Evolutionary conservation across 2,329 filamentous ascomycete genomes (phyloP).

Genomic region (Fusarium denticulatum): DNA sequence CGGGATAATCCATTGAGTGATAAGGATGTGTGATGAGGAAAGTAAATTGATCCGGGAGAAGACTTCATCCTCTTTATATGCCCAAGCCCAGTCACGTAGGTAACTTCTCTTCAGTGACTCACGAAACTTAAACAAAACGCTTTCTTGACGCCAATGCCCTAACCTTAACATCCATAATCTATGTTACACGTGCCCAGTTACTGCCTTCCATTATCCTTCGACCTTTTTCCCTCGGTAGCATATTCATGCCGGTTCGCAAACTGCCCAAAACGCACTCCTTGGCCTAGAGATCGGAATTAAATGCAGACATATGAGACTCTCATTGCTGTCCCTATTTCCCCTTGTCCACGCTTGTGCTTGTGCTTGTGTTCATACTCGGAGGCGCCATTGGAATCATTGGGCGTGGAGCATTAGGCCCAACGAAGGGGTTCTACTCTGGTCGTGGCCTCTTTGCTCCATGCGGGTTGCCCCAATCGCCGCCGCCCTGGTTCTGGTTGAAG

Average conservation of each 20-base stretch:
- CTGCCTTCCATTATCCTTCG: slow-evolving; percentile 15
- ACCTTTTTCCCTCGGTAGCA: background rate
- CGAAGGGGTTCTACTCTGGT: slow-evolving; percentile 64
- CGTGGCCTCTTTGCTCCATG: slow-evolving; percentile 83
- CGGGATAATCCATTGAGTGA: background rate
- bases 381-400: background rate
- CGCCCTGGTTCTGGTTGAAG: slow-evolving; percentile 65
- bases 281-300: background rate
- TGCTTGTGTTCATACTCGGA: background rate
- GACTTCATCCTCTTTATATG: background rate
- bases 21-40: background rate
- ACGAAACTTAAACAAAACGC: slow-evolving; percentile 29
- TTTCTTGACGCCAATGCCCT: slow-evolving; percentile 41
- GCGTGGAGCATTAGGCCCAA: background rate
- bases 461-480: slow-evolving; percentile 77
- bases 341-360: background rate
- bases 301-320: background rate
- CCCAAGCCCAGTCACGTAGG: background rate
- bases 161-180: slow-evolving; percentile 42
- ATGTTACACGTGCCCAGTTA: slow-evolving; percentile 38
- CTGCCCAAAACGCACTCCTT: background rate
- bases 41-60: background rate
- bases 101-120: slow-evolving; percentile 16
- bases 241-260: slow-evolving; percentile 2
- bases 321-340: background rate